These are phyloP conservation scores for Diphasiastrum complanatum DNA, from an alignment of 83 land plant genomes.

Conservation along the genomic window DNA sequence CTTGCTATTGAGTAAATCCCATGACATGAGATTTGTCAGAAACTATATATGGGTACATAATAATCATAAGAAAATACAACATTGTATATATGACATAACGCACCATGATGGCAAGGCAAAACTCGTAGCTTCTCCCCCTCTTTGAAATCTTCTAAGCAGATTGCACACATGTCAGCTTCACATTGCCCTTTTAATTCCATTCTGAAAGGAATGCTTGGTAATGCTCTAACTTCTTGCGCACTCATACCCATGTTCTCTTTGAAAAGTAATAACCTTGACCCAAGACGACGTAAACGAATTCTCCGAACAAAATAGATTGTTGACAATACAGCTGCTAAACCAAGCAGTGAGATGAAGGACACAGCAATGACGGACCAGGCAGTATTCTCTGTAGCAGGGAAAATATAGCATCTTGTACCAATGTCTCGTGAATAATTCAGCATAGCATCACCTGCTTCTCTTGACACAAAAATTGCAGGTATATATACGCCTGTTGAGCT, in stretches of 20 bases:
- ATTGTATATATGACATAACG: too few species aligned
- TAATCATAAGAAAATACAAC: too few species aligned
- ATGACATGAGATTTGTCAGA: too few species aligned
- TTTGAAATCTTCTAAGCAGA: slow-evolving; percentile 13
- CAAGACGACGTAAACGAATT: not conserved
- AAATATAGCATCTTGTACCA: slow-evolving; percentile 3
- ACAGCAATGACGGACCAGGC: slow-evolving; percentile 15
- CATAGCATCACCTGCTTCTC: slow-evolving; percentile 3
- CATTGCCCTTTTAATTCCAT: not conserved
- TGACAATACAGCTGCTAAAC: not conserved
- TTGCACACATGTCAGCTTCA: slow-evolving; percentile 6
- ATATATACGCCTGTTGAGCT: slow-evolving; percentile 5
- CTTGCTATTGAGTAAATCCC: too few species aligned
- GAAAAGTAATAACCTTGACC: slow-evolving; percentile 1
- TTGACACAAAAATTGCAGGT: slow-evolving; percentile 7
- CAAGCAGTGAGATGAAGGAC: slow-evolving; percentile 15
- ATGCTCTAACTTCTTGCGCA: slow-evolving; percentile 7
- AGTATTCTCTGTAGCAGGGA: slow-evolving; percentile 9
- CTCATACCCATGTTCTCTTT: slow-evolving; percentile 2
- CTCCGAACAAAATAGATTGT: slow-evolving; percentile 10
- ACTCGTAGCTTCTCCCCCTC: slow-evolving; percentile 12
- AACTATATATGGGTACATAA: too few species aligned
- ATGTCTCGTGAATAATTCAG: not conserved
- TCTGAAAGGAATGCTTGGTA: not conserved
- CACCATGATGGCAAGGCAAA: slow-evolving; percentile 15